Conservation (phyloP, 139 green algal genomes). For the Chlamydomonas sp. region DNA sequence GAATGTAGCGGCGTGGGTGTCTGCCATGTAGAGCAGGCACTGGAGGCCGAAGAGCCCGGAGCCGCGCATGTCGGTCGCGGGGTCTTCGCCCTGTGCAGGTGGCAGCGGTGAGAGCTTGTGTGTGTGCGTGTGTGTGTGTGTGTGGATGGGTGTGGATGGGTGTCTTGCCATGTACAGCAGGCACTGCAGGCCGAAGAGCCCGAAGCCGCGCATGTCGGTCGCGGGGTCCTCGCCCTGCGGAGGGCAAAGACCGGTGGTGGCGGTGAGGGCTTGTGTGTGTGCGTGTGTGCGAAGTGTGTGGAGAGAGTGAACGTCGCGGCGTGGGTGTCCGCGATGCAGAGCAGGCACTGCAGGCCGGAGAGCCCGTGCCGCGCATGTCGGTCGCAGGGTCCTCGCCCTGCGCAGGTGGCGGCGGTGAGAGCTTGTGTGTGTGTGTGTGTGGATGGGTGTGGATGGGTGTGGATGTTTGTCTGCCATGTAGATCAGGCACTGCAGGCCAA, state of each 20-base stretch:
- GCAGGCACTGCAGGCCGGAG: constrained; percentile 67
- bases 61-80: constrained; percentile 69
- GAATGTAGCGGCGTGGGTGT: constrained; percentile 32
- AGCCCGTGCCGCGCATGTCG: constrained; percentile 73
- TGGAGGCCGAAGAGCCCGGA: constrained; percentile 67
- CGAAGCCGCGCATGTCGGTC: constrained; percentile 72
- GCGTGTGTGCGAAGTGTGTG: no score
- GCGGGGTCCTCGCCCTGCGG: constrained; percentile 56
- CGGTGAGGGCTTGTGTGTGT: no score
- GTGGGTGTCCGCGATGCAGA: constrained; percentile 57
- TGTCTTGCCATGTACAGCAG: constrained; percentile 75
- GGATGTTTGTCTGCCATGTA: no score
- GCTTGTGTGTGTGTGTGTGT: no score
- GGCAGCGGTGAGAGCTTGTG: no score
- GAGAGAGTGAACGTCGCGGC: constrained; percentile 29
- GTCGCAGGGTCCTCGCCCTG: constrained; percentile 63
- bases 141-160: no score
- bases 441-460: no score
- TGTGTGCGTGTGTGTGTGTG: no score
- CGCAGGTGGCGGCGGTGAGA: no score
- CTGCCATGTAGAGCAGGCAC: constrained; percentile 69
- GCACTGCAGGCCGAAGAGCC: constrained; percentile 67
- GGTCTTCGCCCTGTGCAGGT: constrained; percentile 59
- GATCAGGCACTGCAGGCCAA: no score
- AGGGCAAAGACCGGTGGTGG: no score